Base-by-base conservation (phyloP, 768 basidiomycete species). In the Hortiboletus campestris region DNA sequence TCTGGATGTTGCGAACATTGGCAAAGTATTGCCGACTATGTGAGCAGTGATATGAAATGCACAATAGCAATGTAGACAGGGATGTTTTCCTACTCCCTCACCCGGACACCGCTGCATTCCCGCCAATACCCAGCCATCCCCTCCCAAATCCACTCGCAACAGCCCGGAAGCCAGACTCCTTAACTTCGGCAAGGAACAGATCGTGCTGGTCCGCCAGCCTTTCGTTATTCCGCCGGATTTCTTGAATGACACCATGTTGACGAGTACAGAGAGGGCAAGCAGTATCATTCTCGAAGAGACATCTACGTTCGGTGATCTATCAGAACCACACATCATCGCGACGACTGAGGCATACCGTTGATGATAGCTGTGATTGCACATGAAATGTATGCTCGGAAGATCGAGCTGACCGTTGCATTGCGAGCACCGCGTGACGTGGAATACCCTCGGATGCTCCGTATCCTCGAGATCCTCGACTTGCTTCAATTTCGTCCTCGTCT, bases 361-460 rank as follows among this genome's bases (percentile, higher is more conserved):
- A 69, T 99, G 97, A 75, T 92, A 98, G 57, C 91, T 94, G 68
- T 98, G 97, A 64, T 88, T 86, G 72, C 96, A 99, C 96, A 98
- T 97, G 67, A 98, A 98, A 71, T 98, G 95, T 7, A 98, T 80
- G 60, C 84, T 89, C 0, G 97, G 96, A 11, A 98, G 82, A 68
- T 98, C 95, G 56, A 98, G 83, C 63, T 90, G 91, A 1, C 88
- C 91, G 16, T 86, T 81, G 70, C 97, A 98, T 5, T 86, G 81
- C 20, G 95, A 88, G 71, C 97, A 98, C 40, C 94, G 80, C 9
- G 94, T 95, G 57, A 96, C 91, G 67, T 98, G 94, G 78, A 98
- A 97, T 20, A 98, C 89, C 19, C 84, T 82, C 1, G 97, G 90
- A 49, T 85, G 81, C 20, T 85, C 82, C 8, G 85, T 78, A 71